A percentile compares a stretch with the other conserved stretches of the same genome.
Conservation (phyloP, 2,329 filamentous ascomycete species). For the Arthroderma sp. region DNA sequence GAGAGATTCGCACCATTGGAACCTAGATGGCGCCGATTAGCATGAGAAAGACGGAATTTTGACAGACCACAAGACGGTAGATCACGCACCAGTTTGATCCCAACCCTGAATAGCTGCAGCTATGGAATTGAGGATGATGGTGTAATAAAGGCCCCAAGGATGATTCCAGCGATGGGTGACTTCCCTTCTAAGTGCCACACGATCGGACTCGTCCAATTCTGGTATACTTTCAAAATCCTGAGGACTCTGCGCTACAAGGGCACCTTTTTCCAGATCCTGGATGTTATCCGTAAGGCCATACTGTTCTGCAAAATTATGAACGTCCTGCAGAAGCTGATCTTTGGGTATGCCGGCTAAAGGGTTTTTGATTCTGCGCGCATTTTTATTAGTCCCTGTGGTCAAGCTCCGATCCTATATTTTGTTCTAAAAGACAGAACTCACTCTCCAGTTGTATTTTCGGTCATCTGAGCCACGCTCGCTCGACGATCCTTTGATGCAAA, state of each 20-base stretch:
- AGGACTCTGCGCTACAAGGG: constrained; percentile 60
- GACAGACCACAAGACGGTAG: neutral
- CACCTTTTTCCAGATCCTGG: constrained; percentile 34
- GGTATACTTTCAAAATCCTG: constrained; percentile 48
- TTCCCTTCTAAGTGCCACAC: constrained; percentile 30
- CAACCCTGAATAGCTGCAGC: constrained; percentile 43
- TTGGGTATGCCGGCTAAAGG: constrained; percentile 20
- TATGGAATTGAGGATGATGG: constrained; percentile 38
- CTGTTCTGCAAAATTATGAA: constrained; percentile 34
- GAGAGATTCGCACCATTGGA: constrained; percentile 41
- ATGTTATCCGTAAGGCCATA: constrained; percentile 49
- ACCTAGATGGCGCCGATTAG: constrained; percentile 14
- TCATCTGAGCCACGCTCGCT: constrained; percentile 16
- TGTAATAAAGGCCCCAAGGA: constrained; percentile 36
- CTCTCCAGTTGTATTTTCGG: constrained; percentile 23
- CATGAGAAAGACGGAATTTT: neutral
- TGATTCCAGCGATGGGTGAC: constrained; percentile 35
- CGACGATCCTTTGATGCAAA: constrained; percentile 8
- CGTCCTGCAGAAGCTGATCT: constrained; percentile 18
- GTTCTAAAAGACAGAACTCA: constrained; percentile 10
- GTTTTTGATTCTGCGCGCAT: constrained; percentile 22
- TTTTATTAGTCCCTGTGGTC: neutral
- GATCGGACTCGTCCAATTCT: constrained; percentile 42
- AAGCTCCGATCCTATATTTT: neutral
- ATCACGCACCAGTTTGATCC: constrained; percentile 32